Base-by-base conservation (phyloP, 495 filamentous ascomycete species). In the Penicillium desertorum region DNA sequence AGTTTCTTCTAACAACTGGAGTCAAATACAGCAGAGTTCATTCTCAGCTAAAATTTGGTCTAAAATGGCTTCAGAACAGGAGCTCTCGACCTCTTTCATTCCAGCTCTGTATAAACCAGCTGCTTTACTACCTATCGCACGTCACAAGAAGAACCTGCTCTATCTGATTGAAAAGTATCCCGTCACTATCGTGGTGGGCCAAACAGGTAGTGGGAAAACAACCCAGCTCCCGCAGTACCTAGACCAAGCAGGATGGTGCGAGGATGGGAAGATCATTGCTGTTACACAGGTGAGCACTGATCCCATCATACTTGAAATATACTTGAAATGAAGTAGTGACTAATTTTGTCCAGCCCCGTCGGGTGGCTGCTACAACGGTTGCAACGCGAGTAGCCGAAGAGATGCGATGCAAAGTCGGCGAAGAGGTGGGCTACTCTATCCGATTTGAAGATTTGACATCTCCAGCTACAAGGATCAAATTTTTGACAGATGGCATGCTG, bases 361-460 rank as follows among this genome's bases (percentile, higher is more conserved):
- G 95, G 62, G 90, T 98, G 43, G 94, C 94, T 61, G 94, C 92
- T 42, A 96, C 91, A 10, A 95, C 91, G 8, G 91, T 98, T 34
- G 94, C 95, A 43, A 81, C 86, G 12, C 79, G 94, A 67, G 94
- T 98, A 17, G 95, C 94, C 4, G 89, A 96, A 60, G 94, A 99
- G 72, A 88, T 92, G 82, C 87, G 91, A 11, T 91, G 90, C 68
- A 87, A 92, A 62, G 62, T 98, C 20, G 95, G 94, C 17, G 90
- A 96, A 74, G 90, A 97, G 72, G 92, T 98, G 52, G 95, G 95
- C 45, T 98, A 97, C 69, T 92, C 91, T 20, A 96, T 98, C 58
- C 83, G 94, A 51, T 99, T 99, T 68, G 95, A 98, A 68, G 94
- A 98, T 78, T 78, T 88, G 61, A 96, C 92, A n/a, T 96, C 91